phyloP scores from a whole-genome alignment of 768 basidiomycete species.

The Trametes cinnabarina region DNA sequence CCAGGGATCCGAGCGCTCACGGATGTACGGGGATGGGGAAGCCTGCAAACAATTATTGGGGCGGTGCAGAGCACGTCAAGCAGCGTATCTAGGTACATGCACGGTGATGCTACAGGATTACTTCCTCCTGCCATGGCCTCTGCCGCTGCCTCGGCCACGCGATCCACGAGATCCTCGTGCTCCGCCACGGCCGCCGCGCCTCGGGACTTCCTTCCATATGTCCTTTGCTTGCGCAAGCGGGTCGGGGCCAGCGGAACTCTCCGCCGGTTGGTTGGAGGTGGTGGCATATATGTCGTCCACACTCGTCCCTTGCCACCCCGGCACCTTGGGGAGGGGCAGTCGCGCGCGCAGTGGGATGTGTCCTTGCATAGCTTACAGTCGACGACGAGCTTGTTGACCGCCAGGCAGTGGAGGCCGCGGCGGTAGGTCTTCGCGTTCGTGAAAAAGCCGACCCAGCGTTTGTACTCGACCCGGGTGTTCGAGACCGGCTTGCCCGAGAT shows the following conservation, averaged over 20 bases:
- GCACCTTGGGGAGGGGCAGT: slow-evolving; percentile 1
- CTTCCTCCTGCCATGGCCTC: neutral
- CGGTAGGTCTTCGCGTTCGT: neutral
- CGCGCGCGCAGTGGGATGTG: neutral
- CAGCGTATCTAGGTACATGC: no score
- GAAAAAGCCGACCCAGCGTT: neutral
- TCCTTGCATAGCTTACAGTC: slow-evolving; percentile 12
- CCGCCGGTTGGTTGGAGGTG: neutral
- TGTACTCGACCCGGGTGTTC: neutral
- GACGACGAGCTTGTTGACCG: neutral
- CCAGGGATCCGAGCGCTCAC: no score
- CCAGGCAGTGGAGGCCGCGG: neutral
- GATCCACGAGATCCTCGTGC: neutral
- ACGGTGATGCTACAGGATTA: no score
- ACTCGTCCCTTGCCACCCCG: neutral
- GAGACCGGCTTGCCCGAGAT: neutral
- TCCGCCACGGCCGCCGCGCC: neutral
- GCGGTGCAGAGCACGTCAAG: no score
- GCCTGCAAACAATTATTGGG: no score
- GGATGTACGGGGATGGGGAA: no score
- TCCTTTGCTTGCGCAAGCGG: neutral
- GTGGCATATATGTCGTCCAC: neutral
- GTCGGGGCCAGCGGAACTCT: neutral
- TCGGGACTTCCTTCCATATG: neutral
- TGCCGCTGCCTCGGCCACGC: neutral